These are phyloP conservation scores for Brassica hybrid DNA, from an alignment of 441 rosid genomes.

Conservation along the genomic window DNA sequence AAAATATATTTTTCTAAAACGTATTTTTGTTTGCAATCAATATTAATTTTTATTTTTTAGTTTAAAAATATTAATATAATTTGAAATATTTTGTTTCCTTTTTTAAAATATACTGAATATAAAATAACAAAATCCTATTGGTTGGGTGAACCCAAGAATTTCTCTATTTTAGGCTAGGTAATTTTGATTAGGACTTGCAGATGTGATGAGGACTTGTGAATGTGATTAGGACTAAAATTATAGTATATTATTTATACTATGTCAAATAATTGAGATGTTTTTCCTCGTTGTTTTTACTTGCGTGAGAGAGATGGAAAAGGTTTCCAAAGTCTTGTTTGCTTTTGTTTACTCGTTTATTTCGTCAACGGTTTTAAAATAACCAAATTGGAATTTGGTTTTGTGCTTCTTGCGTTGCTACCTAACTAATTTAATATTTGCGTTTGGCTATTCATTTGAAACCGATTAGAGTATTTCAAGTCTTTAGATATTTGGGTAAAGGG, in stretches of 20 bases:
- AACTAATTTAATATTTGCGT: neutral
- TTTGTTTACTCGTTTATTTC: constrained; percentile 5
- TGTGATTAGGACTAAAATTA: neutral
- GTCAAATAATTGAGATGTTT: constrained; percentile 8
- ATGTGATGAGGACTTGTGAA: constrained; percentile 5
- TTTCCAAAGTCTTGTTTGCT: constrained; percentile 10
- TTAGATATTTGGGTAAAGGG: neutral
- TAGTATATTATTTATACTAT: constrained; percentile 12
- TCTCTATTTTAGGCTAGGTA: neutral
- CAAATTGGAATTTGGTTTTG: neutral
- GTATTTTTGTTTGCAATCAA: no score
- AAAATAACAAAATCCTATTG: no score
- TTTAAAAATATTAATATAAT: no score
- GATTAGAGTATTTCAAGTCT: neutral
- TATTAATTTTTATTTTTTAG: no score
- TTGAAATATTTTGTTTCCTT: no score
- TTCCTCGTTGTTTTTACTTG: constrained; percentile 18
- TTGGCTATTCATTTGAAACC: neutral
- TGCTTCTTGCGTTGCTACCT: neutral
- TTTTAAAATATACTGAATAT: no score
- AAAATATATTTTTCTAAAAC: no score
- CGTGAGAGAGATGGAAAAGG: constrained; percentile 21
- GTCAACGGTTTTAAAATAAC: constrained; percentile 14
- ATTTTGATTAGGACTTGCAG: neutral
- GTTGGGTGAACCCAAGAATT: no score